Evolutionary conservation across 2,329 filamentous ascomycete genomes (phyloP), one percentile per base, ranked within the genome.

Genomic region (Pseudocercospora macadamiae): DNA sequence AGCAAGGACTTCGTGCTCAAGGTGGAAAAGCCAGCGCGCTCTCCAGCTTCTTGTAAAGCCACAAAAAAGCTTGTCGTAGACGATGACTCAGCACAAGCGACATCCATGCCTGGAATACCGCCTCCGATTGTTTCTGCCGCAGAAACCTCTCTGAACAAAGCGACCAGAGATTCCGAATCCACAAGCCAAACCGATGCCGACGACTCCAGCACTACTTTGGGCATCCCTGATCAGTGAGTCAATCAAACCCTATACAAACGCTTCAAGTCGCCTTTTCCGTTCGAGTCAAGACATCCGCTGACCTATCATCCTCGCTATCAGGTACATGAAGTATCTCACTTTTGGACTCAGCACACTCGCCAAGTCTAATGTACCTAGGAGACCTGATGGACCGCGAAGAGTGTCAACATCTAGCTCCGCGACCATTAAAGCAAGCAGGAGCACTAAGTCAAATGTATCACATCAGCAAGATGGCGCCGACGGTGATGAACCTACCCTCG

Each of bases 281-380:
- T n/a, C n/a, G n/a, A n/a, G n/a, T n/a, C n/a, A n/a, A n/a, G n/a
- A n/a, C n/a, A n/a, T n/a, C n/a, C n/a, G n/a, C n/a, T n/a, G n/a
- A n/a, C n/a, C n/a, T n/a, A n/a, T n/a, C n/a, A n/a, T n/a, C n/a
- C n/a, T n/a, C n/a, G n/a, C n/a, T n/a, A n/a, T n/a, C n/a, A n/a
- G n/a, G n/a, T 82, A 80, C 74, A 76, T 79, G 69, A 81, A 80
- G 53, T 80, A 80, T 66, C 68, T 82, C 59, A 82, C 79, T 0
- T 72, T 81, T n/a, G 79, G 79, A 2, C 54, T 82, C 18, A 72
- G 70, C 58, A 70, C 71, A 19, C 47, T 71, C 16, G 68, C 63
- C 23, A 71, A 69, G 51, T 60, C 62, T 8, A 58, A 52, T 51
- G 59, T 51, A 34, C 61, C 59, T 26, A 64, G 67, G 47, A 59